These are phyloP conservation scores for Ceratopteris richardii DNA, from an alignment of 75 land plant genomes.

Conservation along the genomic window DNA sequence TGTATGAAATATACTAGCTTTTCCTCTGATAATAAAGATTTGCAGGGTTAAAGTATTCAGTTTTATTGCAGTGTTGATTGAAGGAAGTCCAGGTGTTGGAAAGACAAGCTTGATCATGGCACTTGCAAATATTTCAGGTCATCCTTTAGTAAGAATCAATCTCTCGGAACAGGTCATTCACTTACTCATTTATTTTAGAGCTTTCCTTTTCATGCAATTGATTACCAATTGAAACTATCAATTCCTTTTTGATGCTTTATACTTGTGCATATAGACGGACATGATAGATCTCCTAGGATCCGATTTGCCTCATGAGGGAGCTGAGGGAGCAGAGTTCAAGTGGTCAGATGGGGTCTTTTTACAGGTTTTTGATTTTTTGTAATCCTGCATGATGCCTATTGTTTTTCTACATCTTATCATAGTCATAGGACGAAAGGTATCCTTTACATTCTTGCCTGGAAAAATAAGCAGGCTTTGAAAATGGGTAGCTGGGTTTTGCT, in stretches of 20 bases:
- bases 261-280: conserved; percentile 62
- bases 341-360: conserved; percentile 99
- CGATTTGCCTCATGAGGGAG: conserved; percentile 86
- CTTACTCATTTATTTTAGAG: no score
- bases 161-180: conserved; percentile 89
- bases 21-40: no score
- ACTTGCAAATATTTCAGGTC: conserved; percentile 68
- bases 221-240: background rate
- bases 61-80: conserved; percentile 53
- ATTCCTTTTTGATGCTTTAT: background rate
- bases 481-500: conserved; percentile 87
- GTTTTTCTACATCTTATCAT: no score
- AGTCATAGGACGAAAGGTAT: no score
- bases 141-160: conserved; percentile 82
- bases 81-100: conserved; percentile 99
- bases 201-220: conserved; percentile 2
- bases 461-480: conserved; percentile 65
- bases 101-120: conserved; percentile 94
- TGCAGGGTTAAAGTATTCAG: background rate
- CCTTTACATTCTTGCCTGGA: no score
- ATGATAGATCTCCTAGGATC: conserved; percentile 97
- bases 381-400: no score
- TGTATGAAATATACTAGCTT: background rate
- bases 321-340: conserved; percentile 70
- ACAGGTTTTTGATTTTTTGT: conserved; percentile 46